Conservation (phyloP, 192 early-diverging fungal species). For the Entomortierella lignicola region DNA sequence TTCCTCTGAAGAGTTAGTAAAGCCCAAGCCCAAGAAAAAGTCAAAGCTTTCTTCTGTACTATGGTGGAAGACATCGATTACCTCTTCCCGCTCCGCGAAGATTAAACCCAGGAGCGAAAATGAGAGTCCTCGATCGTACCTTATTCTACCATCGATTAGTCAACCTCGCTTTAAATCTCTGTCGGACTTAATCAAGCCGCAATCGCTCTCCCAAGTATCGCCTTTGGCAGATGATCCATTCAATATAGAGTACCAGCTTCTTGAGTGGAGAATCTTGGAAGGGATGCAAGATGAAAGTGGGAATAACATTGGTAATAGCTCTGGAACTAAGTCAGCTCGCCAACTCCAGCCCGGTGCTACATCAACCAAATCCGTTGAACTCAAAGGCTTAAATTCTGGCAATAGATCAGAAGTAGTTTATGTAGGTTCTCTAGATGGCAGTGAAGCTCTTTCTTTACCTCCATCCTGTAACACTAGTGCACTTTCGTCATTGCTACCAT, state of each 20-base stretch:
- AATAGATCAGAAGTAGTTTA: not conserved
- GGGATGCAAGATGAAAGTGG: not conserved
- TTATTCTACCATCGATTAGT: not conserved
- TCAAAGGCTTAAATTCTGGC: not conserved
- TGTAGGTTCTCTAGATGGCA: not conserved
- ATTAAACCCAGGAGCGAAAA: not conserved
- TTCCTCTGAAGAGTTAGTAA: not conserved
- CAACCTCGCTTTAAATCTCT: constrained; percentile 1
- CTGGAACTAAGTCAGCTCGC: not conserved
- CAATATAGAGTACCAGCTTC: not conserved
- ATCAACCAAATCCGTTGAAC: not conserved
- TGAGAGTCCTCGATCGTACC: not conserved
- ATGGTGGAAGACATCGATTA: not conserved
- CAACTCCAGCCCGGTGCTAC: too few relatives aligned
- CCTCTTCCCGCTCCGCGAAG: not conserved
- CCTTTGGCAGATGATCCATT: not conserved
- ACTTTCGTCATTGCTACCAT: not conserved
- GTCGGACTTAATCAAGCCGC: not conserved
- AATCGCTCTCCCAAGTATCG: not conserved
- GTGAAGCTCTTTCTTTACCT: not conserved
- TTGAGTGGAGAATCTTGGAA: constrained; percentile 1
- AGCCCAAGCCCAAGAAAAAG: not conserved
- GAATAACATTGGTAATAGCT: not conserved
- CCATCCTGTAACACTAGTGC: not conserved
- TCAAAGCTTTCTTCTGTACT: constrained; percentile 2